Evolutionary conservation across 768 basidiomycete species (phyloP).

Genomic region (Tulasnella sp.): DNA sequence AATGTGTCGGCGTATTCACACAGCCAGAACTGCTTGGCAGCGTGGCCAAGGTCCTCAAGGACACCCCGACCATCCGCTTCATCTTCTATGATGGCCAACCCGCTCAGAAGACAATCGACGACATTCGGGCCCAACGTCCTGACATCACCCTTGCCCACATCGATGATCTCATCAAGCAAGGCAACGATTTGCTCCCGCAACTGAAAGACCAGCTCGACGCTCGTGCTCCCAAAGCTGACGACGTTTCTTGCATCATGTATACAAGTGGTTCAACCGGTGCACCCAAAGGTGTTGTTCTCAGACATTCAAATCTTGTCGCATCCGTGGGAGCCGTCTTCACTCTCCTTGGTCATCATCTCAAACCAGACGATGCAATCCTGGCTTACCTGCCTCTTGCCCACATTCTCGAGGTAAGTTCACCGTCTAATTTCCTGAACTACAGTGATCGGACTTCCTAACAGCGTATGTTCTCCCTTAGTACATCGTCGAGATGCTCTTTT

Average conservation of each 20-base stretch:
- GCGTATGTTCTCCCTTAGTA: conserved; percentile 41
- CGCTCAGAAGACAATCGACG: conserved; percentile 49
- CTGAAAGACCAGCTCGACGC: conserved; percentile 46
- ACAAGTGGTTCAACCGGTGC: conserved; percentile 88
- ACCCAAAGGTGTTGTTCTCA: conserved; percentile 91
- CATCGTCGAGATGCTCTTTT: conserved; percentile 76
- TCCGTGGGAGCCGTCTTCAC: conserved; percentile 75
- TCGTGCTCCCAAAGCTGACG: conserved; percentile 49
- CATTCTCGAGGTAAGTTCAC: conserved; percentile 60
- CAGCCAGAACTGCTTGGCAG: conserved; percentile 86
- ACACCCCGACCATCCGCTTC: conserved; percentile 69
- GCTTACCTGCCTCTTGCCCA: conserved; percentile 94
- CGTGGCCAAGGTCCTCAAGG: conserved; percentile 62
- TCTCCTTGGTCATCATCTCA: conserved; percentile 55
- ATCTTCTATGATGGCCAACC: conserved; percentile 84
- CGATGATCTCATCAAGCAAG: conserved; percentile 68
- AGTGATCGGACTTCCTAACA: not conserved
- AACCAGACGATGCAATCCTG: conserved; percentile 59
- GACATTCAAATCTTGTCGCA: conserved; percentile 80
- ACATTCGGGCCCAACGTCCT: conserved; percentile 54
- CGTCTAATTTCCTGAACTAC: not conserved
- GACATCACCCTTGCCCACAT: conserved; percentile 59
- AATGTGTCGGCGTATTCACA: conserved; percentile 81
- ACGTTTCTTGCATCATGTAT: conserved; percentile 71
- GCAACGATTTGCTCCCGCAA: conserved; percentile 39